Conservation (phyloP, 169 alveolate species). For the Plasmodium yoelii region DNA sequence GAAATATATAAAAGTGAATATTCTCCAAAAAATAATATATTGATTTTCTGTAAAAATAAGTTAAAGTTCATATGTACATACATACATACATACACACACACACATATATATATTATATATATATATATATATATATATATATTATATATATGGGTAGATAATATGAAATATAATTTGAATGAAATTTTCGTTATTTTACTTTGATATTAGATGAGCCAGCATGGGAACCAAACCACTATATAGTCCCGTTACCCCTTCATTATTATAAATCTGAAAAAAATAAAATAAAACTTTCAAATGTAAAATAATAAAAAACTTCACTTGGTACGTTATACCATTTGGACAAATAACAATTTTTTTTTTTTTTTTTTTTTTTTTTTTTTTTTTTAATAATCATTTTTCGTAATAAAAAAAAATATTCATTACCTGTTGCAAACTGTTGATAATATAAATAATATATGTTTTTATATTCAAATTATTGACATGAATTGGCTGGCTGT, state of each 20-base stretch:
- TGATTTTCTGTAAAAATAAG: conserved; percentile 35
- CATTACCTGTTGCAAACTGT: conserved; percentile 48
- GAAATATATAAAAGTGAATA: conserved; percentile 23
- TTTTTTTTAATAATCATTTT: no score
- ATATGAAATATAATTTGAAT: neutral
- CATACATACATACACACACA: neutral
- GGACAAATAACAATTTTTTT: no score
- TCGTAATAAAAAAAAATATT: no score
- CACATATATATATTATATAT: neutral
- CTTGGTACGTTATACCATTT: no score
- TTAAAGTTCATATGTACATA: neutral
- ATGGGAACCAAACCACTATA: conserved; percentile 70
- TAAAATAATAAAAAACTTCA: neutral
- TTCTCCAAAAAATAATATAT: conserved; percentile 63
- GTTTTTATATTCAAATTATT: conserved; percentile 60
- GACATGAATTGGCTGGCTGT: conserved; percentile 19
- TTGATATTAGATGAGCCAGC: conserved; percentile 62
- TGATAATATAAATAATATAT: conserved; percentile 32
- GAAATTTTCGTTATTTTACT: conserved; percentile 9
- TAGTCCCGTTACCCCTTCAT: conserved; percentile 68
- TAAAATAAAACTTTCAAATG: neutral
- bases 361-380: no score
- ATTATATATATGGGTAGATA: neutral
- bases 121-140: no score
- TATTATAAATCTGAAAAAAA: conserved; percentile 35